Evolutionary conservation across 495 filamentous ascomycete species (phyloP), one percentile per base, ranked within the genome.

Genomic region (Parathielavia appendiculata): DNA sequence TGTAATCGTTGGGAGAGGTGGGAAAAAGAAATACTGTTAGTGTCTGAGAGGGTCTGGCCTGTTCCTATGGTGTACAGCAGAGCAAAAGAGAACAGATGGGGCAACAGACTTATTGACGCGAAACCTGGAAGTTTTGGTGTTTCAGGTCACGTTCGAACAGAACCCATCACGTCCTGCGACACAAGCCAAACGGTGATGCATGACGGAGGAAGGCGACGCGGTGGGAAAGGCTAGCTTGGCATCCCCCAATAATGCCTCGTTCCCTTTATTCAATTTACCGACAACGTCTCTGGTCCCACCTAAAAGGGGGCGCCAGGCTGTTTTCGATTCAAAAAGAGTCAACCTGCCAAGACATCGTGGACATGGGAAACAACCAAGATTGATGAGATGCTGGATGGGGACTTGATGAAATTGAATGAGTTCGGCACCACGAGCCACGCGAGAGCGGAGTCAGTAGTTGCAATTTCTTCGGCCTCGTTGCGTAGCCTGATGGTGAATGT

Each of bases 181-280:
- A 51, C 47, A 19, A 47, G 40, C 44, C 38, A 48, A 52, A 50
- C 52, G 36, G 51, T 35, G 19, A 44, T 26, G 58, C 44, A 39
- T 48, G 58, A 59, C 36, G 44, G 36, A 50, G 43, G 17, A 9
- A 58, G n/a, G 48, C 47, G 36, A 46, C 36, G 34, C 23, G 49
- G 49, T 13, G 16, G 16, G 22, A 12, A 48, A 16, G 20, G 40
- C 10, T 39, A 20, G 32, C 32, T 13, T 3, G n/a, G 22, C 30
- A 38, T 56, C 30, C 26, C 49, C 56, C 51, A 52, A 59, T 58
- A 65, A 63, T 60, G 57, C 54, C 49, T 54, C 58, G 63, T n/a
- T 5, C 35, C 23, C 43, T 22, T 32, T 39, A 41, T 59, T 55
- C 63, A 59, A 51, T 55, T 56, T 59, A 53, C 26, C 26, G 26